Evolutionary conservation across 352 stramenopile genomes (phyloP).

Genomic region (Phytopythium delawarense): DNA sequence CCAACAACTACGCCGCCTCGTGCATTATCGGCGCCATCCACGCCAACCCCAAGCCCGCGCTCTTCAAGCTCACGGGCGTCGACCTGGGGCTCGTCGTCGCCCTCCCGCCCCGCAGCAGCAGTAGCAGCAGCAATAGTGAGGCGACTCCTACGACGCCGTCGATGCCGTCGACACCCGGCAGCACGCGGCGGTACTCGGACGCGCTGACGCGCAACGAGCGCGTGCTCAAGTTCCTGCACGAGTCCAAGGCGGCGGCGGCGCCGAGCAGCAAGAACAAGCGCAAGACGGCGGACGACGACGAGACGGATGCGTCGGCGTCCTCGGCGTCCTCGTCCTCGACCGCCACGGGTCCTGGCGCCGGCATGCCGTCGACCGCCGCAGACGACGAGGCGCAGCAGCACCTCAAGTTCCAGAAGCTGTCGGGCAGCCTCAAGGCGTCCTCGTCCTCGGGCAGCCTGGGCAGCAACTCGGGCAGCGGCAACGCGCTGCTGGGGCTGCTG

Average conservation of each 20-base stretch:
- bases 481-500: slow-evolving; percentile 31
- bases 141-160: too few relatives aligned
- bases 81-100: slow-evolving; percentile 51
- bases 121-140: slow-evolving; percentile 1
- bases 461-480: slow-evolving; percentile 28
- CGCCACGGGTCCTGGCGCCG: slow-evolving; percentile 10
- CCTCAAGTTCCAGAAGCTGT: slow-evolving; percentile 47
- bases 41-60: slow-evolving; percentile 51
- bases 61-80: slow-evolving; percentile 79
- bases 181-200: slow-evolving; percentile 30
- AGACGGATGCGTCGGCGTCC: slow-evolving; percentile 6
- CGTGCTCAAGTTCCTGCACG: slow-evolving; percentile 48
- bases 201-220: slow-evolving; percentile 51
- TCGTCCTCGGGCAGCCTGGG: slow-evolving; percentile 45
- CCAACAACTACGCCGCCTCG: slow-evolving; percentile 68
- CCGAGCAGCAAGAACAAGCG: slow-evolving; percentile 37
- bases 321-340: slow-evolving; percentile 10
- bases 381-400: slow-evolving; percentile 27
- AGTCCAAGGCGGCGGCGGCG: slow-evolving; percentile 11
- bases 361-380: background rate
- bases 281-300: slow-evolving; percentile 42
- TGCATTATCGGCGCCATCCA: slow-evolving; percentile 74
- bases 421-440: slow-evolving; percentile 36
- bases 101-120: slow-evolving; percentile 10
- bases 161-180: background rate